phyloP scores from a whole-genome alignment of 306 rosid genomes.

The Rosa persica region DNA sequence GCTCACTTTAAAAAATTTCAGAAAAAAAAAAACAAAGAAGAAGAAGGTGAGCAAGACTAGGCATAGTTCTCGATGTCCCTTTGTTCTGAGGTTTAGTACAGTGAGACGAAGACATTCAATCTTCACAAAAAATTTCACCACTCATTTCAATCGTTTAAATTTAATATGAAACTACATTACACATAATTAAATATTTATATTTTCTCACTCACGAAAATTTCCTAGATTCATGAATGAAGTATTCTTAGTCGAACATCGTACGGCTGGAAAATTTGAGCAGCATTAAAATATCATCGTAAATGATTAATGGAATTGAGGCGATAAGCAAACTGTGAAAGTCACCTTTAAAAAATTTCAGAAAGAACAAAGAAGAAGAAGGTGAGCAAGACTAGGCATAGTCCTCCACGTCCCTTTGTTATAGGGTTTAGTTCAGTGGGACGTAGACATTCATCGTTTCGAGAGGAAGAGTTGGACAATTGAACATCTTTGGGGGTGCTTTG shows the following conservation, averaged over 20 bases:
- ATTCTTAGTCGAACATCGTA: too few species aligned
- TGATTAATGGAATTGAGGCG: neutral
- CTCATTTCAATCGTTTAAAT: too few species aligned
- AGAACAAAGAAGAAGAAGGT: neutral
- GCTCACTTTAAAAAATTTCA: neutral
- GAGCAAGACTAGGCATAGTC: neutral
- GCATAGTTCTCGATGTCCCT: neutral
- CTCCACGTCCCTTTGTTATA: neutral
- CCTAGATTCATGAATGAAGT: too few species aligned
- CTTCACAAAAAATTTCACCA: too few species aligned
- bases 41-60: neutral
- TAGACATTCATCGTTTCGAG: constrained; percentile 23
- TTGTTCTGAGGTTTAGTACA: constrained; percentile 16
- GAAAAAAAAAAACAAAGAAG: neutral
- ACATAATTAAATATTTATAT: too few species aligned
- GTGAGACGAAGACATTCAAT: constrained; percentile 6
- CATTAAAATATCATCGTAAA: too few species aligned
- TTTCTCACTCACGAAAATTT: too few species aligned
- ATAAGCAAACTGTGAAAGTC: neutral
- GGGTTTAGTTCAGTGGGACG: constrained; percentile 18
- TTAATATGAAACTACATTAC: too few species aligned
- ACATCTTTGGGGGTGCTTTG: constrained; percentile 25
- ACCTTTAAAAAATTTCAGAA: neutral
- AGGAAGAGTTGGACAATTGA: constrained; percentile 18
- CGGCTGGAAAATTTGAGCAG: too few species aligned